Evolutionary conservation across 352 stramenopile genomes (phyloP).

Genomic region (Phytophthora quininea): DNA sequence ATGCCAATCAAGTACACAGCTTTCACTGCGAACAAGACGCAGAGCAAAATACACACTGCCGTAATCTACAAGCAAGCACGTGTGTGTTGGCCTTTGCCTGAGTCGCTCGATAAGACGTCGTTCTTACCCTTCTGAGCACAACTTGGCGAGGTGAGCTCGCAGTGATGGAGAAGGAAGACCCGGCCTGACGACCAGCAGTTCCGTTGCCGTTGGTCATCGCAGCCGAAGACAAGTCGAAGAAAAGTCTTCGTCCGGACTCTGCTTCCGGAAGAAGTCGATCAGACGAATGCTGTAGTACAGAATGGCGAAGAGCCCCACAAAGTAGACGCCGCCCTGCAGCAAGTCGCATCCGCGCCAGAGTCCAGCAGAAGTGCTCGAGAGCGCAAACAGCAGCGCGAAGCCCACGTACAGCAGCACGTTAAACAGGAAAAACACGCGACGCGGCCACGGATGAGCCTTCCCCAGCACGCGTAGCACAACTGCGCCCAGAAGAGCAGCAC

Average conservation of each 20-base stretch:
- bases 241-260: slow-evolving; percentile 82
- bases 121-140: slow-evolving; percentile 64
- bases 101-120: no score
- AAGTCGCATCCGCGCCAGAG: slow-evolving; percentile 78
- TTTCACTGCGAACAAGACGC: slow-evolving; percentile 71
- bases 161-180: slow-evolving; percentile 27
- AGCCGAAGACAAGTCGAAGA: slow-evolving; percentile 71
- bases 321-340: slow-evolving; percentile 67
- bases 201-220: slow-evolving; percentile 34
- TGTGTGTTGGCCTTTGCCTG: no score
- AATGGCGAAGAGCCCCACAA: slow-evolving; percentile 65
- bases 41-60: slow-evolving; percentile 73
- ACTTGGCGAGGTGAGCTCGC: slow-evolving; percentile 57
- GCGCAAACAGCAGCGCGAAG: slow-evolving; percentile 54
- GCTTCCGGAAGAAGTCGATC: slow-evolving; percentile 81
- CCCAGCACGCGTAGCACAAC: slow-evolving; percentile 85
- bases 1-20: slow-evolving; percentile 77
- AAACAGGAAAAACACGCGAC: slow-evolving; percentile 76
- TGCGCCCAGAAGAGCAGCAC: slow-evolving; percentile 87
- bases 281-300: slow-evolving; percentile 84
- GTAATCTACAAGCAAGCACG: slow-evolving; percentile 59
- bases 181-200: slow-evolving; percentile 6
- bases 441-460: slow-evolving; percentile 76
- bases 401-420: slow-evolving; percentile 76
- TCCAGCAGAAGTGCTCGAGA: slow-evolving; percentile 48